These are phyloP conservation scores for Pseudoscleropodium purum DNA, from an alignment of 225 moss, liverwort and hornwort genomes.

Conservation along the genomic window DNA sequence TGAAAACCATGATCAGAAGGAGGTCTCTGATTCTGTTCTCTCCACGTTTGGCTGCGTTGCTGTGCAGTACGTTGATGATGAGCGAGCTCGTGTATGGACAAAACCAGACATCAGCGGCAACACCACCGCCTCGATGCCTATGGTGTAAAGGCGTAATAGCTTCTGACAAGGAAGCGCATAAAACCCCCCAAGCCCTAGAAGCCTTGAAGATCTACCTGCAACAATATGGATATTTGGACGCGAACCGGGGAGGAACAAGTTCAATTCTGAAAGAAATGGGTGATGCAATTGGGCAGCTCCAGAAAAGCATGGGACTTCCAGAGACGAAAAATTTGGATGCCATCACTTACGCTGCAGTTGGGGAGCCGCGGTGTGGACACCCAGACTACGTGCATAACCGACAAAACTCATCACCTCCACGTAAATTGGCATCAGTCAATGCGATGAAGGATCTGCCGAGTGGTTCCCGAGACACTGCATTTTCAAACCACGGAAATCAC, in stretches of 20 bases:
- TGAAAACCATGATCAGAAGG: constrained; percentile 4
- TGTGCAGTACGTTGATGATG: constrained; percentile 12
- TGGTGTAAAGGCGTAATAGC: background rate
- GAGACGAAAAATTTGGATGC: constrained; percentile 33
- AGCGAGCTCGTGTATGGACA: constrained; percentile 12
- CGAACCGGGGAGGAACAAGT: constrained; percentile 4
- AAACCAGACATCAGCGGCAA: background rate
- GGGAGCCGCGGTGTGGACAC: constrained; percentile 37
- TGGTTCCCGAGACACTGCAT: background rate
- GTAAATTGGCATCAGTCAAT: constrained; percentile 5
- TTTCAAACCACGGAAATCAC: background rate
- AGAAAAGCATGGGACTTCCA: constrained; percentile 25
- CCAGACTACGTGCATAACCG: constrained; percentile 2
- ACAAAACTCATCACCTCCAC: constrained; percentile 7
- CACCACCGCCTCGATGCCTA: background rate
- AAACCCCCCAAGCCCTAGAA: constrained; percentile 24
- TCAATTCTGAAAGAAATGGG: constrained; percentile 24
- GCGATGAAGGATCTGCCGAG: background rate
- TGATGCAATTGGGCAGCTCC: constrained; percentile 33
- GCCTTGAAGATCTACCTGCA: constrained; percentile 27
- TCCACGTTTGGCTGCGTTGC: background rate
- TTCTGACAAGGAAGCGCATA: background rate
- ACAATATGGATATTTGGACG: constrained; percentile 36
- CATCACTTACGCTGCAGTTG: constrained; percentile 23
- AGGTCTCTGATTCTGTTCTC: background rate